A percentile compares a stretch with the other conserved stretches of the same genome.
These are phyloP conservation scores for Clavariopsis aquatica DNA, from an alignment of 495 filamentous ascomycete species.

Conservation along the genomic window DNA sequence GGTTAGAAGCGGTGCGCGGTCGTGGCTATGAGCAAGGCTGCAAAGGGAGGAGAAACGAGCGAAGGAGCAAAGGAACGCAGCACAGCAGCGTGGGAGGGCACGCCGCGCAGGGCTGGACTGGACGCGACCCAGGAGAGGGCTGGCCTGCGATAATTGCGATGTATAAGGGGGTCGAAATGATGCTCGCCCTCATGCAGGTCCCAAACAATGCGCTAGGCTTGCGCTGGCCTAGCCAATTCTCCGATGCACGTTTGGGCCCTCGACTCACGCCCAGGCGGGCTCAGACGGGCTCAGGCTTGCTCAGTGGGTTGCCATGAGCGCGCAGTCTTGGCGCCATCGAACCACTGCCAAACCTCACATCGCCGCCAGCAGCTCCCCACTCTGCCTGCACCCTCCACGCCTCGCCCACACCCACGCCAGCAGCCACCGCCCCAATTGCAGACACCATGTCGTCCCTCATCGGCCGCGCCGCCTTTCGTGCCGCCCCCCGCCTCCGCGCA, in stretches of 20 bases:
- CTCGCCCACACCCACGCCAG: too few species aligned
- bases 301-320: too few species aligned
- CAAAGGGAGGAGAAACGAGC: conserved; percentile 20
- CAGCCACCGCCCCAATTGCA: conserved; percentile 25
- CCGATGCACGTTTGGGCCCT: not conserved
- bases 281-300: too few species aligned
- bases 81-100: not conserved
- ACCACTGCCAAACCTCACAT: conserved; percentile 7
- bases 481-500: conserved; percentile 37
- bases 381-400: conserved; percentile 21
- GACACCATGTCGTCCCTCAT: conserved; percentile 45
- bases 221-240: not conserved
- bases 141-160: not conserved
- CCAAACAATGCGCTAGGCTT: not conserved
- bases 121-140: not conserved
- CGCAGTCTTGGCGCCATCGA: conserved; percentile 6
- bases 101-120: not conserved
- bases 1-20: conserved; percentile 18
- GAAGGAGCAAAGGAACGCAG: conserved; percentile 1
- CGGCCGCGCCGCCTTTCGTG: conserved; percentile 42
- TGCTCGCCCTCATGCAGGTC: not conserved
- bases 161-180: not conserved
- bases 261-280: too few species aligned
- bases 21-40: not conserved
- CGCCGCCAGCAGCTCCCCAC: conserved; percentile 6